Conservation (phyloP, 441 rosid genomes). For the Hypseocharis bilobata region DNA sequence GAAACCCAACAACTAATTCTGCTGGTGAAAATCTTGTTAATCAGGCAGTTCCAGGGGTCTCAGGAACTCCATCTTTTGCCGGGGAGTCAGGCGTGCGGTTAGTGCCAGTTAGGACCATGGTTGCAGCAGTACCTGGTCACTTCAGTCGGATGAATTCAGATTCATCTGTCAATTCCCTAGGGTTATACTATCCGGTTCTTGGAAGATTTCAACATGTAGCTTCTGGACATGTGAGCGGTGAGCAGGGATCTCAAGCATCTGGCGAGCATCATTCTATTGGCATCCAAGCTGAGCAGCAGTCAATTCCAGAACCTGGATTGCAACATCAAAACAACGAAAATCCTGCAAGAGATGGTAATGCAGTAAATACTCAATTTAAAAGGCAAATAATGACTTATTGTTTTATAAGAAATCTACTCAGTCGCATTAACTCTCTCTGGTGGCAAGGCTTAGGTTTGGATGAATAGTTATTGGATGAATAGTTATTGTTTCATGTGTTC, state of each 20-base stretch:
- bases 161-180: constrained; percentile 37
- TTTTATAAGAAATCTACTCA: constrained; percentile 8
- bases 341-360: constrained; percentile 41
- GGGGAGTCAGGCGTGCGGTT: constrained; percentile 56
- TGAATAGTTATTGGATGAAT: constrained; percentile 4
- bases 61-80: constrained; percentile 36
- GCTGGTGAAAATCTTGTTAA: constrained; percentile 28
- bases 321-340: constrained; percentile 31
- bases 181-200: constrained; percentile 41
- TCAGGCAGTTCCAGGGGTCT: constrained; percentile 32
- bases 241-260: constrained; percentile 33
- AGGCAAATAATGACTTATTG: neutral
- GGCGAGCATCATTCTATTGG: constrained; percentile 29
- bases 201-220: constrained; percentile 47
- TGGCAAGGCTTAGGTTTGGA: neutral
- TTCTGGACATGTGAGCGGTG: constrained; percentile 33
- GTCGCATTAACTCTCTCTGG: neutral
- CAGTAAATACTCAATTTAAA: neutral
- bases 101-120: constrained; percentile 57
- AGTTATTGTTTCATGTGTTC: no score
- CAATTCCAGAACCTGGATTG: constrained; percentile 29
- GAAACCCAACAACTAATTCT: constrained; percentile 28
- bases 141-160: constrained; percentile 46
- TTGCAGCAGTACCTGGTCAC: constrained; percentile 50
- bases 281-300: constrained; percentile 31